Evolutionary conservation across 345 rosid genomes (phyloP).

Genomic region (thale cress (Arabidopsis thaliana)): DNA sequence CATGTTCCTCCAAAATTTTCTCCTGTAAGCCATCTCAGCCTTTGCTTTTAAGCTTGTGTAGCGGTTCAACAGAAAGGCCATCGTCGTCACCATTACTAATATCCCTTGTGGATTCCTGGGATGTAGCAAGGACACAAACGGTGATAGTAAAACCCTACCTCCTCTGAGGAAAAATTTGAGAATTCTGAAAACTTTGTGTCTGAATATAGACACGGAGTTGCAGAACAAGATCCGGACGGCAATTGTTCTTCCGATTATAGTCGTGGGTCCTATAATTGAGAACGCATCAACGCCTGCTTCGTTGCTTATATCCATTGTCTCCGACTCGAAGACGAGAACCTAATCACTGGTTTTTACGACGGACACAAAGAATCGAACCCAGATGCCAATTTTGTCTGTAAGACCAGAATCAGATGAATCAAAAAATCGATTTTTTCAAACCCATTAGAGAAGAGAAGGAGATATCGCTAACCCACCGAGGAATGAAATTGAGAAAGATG

Average conservation of each 20-base stretch:
- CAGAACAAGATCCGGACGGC: slow-evolving; percentile 78
- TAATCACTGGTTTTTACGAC: slow-evolving; percentile 3
- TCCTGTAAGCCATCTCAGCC: slow-evolving; percentile 97
- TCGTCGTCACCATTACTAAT: slow-evolving; percentile 78
- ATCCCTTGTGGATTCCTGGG: slow-evolving; percentile 96
- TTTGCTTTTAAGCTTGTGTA: slow-evolving; percentile 75
- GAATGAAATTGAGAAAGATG: slow-evolving; percentile 23
- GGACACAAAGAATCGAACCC: background rate
- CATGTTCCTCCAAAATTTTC: slow-evolving; percentile 98
- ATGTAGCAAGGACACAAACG: slow-evolving; percentile 78
- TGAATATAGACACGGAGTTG: slow-evolving; percentile 64
- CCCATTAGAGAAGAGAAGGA: background rate
- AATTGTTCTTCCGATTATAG: slow-evolving; percentile 78
- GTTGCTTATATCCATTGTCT: slow-evolving; percentile 82
- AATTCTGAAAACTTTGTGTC: slow-evolving; percentile 52
- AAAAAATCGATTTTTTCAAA: background rate
- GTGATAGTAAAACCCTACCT: slow-evolving; percentile 48
- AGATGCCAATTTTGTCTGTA: background rate
- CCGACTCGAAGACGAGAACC: slow-evolving; percentile 16
- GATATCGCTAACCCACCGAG: slow-evolving; percentile 10
- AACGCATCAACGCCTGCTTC: slow-evolving; percentile 81
- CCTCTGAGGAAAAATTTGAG: slow-evolving; percentile 50
- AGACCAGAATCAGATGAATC: background rate
- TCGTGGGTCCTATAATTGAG: slow-evolving; percentile 78
- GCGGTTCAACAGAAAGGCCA: slow-evolving; percentile 85